phyloP scores from a whole-genome alignment of 2,329 filamentous ascomycete species.

The Fusarium subtropicale region DNA sequence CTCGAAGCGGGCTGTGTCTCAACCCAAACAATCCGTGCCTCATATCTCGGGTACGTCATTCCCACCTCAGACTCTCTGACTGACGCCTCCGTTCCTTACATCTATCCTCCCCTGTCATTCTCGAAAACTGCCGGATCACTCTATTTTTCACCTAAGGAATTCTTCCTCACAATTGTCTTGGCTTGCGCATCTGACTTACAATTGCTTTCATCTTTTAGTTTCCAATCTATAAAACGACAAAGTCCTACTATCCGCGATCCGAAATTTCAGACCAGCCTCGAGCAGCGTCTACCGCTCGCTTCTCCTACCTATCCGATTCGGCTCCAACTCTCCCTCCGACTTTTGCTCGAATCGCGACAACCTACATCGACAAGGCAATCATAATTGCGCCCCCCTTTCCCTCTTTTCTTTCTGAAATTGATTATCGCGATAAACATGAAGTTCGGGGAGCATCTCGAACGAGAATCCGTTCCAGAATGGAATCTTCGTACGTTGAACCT shows the following conservation, averaged over 20 bases:
- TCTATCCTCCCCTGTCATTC: slow-evolving; percentile 14
- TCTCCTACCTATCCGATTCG: slow-evolving; percentile 18
- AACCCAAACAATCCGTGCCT: slow-evolving; percentile 17
- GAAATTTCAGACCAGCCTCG: not conserved
- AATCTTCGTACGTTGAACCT: slow-evolving; percentile 70
- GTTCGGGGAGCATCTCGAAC: slow-evolving; percentile 69
- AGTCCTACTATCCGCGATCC: not conserved
- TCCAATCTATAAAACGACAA: slow-evolving; percentile 15
- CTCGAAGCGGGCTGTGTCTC: slow-evolving; percentile 35
- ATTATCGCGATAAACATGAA: slow-evolving; percentile 49
- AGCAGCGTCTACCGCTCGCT: slow-evolving; percentile 32
- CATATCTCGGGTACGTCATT: slow-evolving; percentile 25
- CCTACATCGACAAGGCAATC: slow-evolving; percentile 12
- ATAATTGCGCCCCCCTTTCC: slow-evolving; percentile 10
- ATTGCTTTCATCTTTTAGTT: not conserved
- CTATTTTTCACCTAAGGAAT: slow-evolving; percentile 5
- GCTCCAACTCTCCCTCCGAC: slow-evolving; percentile 14
- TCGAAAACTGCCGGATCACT: slow-evolving; percentile 10
- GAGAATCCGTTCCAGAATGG: slow-evolving; percentile 85
- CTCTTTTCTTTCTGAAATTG: not conserved
- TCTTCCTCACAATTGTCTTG: slow-evolving; percentile 25
- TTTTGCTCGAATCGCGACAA: slow-evolving; percentile 14
- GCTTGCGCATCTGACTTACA: slow-evolving; percentile 30
- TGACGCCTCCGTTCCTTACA: slow-evolving; percentile 27
- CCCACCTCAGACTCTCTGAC: slow-evolving; percentile 1